Base-by-base conservation (phyloP, 768 basidiomycete genomes). In the Suillus occidentalis region DNA sequence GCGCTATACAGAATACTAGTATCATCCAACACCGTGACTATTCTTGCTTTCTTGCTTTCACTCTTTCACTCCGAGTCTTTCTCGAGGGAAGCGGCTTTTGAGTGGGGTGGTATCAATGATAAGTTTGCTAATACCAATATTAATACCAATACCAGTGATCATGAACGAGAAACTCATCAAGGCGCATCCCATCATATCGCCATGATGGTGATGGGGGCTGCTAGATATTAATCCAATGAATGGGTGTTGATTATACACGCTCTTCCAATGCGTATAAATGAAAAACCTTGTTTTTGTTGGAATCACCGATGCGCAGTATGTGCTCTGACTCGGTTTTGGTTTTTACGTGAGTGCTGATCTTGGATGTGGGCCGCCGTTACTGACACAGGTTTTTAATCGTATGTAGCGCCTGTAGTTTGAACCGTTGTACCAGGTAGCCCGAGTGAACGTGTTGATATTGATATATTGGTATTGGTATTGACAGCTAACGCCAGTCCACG, bases 381-480 rank as follows among this genome's bases (percentile, higher is more conserved):
- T 22, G 14, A 10, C 16, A 50, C 13, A 31, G 16, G 31, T 2
- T 20, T 53, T 20, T 53, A 2, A 31, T 31, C 10, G 28, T 31
- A 10, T 31, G 16, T 82, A 6, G 83, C 83, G 40, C 73, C 67
- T 45, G 63, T 36, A 88, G 76, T 25, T 72, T 69, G 31, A 89
- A 80, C 31, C 31, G 31, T 31, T 31, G 31, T 31, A 31, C 31
- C 31, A 31, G 31, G 4, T 0, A 31, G 31, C 31, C 4, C 4
- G 31, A 31, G 82, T 84, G 73, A 87, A 86, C 14, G 74, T 4
- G 55, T 84, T 79, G 71, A 88, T 82, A 67, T 83, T 83, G 31
- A 85, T 81, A 28, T 28, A 28, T 28, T 3, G 28, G 3, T 28
- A 28, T 28, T 28, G 28, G 28, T 28, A 28, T 28, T 28, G 28